A percentile compares a stretch with the other conserved stretches of the same genome.
phyloP scores from a whole-genome alignment of 176 grass and related monocot species.

The Triticum monococcum region DNA sequence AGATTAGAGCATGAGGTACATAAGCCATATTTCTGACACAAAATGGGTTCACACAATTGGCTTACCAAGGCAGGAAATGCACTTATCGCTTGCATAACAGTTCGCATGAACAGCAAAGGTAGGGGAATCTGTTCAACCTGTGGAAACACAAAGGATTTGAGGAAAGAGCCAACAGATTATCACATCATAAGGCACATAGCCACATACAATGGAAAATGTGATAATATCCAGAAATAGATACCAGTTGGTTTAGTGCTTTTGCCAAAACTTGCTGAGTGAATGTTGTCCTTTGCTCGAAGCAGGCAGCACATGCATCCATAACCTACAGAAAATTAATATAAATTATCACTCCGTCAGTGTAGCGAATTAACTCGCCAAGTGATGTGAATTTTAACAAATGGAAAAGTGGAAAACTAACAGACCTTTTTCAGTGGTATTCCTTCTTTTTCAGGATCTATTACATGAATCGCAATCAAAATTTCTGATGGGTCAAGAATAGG shows the following conservation, averaged over 20 bases:
- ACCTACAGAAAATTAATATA: conserved; percentile 51
- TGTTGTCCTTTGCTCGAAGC: conserved; percentile 77
- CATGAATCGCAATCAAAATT: conserved; percentile 92
- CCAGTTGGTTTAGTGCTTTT: conserved; percentile 89
- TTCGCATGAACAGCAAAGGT: conserved; percentile 97
- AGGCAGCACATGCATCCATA: conserved; percentile 86
- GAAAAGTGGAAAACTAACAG: conserved; percentile 20
- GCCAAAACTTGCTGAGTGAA: conserved; percentile 96
- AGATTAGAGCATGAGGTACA: conserved; percentile 6
- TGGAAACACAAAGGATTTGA: conserved; percentile 28
- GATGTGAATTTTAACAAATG: neutral
- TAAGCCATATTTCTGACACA: neutral
- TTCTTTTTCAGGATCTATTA: conserved; percentile 93
- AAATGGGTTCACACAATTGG: conserved; percentile 10
- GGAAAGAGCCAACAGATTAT: conserved; percentile 15
- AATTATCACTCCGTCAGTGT: conserved; percentile 22
- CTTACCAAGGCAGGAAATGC: conserved; percentile 88
- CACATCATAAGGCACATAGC: conserved; percentile 10
- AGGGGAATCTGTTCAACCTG: conserved; percentile 99
- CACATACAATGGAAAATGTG: neutral
- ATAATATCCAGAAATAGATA: conserved; percentile 41
- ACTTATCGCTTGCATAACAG: conserved; percentile 88
- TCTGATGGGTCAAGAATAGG: conserved; percentile 79
- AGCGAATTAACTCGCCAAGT: conserved; percentile 20
- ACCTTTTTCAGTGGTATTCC: conserved; percentile 87